Evolutionary conservation across 2,329 filamentous ascomycete genomes (phyloP), one percentile per base, ranked within the genome.

Genomic region (Fusarium sp.): DNA sequence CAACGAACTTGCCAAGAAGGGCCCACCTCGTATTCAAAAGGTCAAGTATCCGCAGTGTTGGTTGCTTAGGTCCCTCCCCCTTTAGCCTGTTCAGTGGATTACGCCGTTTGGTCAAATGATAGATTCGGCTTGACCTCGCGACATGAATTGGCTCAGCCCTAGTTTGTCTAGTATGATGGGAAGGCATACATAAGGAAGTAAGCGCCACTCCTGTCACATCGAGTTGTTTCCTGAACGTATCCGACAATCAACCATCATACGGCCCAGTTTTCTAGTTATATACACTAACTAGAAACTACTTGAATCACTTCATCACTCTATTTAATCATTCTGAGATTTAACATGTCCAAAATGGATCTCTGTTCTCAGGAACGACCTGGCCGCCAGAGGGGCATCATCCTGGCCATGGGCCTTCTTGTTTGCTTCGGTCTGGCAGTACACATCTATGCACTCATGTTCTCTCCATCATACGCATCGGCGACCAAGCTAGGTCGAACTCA

Each of bases 351-450:
- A 0, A 62, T 62, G 40, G 57, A 62, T 1, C 5, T 8, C 10
- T 8, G 21, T n/a, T 9, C 26, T 5, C 10, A 54, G 6, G 46
- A 54, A 1, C n/a, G 40, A 7, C 26, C 28, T 2, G 49, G 57
- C n/a, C 59, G 57, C 15, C 57, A 44, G 15, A 45, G 22, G 13
- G 31, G 59, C 2, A 34, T 62, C 7, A 36, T 45, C 11, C 4
- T 45, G 8, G 59, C 59, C 0, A 62, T 62, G 46, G 7, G 31
- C 1, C 7, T 62, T 31, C 46, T 62, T 15, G 57, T 62, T 9
- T n/a, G 54, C 13, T 6, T 46, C 5, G 59, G 59, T 3, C 33
- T 62, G 13, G 4, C 19, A 2, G 21, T 62, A 3, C 59, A 62
- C 2, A 28, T 55, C 4, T 62, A 62, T 4, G 57, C 59, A 2